phyloP scores from a whole-genome alignment of 441 rosid species.

The Metrosideros polymorpha region DNA sequence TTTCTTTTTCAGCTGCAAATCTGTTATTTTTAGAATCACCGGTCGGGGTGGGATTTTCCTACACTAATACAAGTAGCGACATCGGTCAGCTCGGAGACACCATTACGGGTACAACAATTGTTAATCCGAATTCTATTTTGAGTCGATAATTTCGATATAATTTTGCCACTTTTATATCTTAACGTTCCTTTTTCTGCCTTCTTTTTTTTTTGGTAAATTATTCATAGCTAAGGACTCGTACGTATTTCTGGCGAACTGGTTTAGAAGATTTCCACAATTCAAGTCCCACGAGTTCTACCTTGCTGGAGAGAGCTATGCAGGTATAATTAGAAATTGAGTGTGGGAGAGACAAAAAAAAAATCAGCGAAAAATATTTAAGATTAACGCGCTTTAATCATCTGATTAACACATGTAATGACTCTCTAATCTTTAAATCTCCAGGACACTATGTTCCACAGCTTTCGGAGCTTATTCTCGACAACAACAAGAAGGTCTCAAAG shows the following conservation, averaged over 20 bases:
- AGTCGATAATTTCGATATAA: background rate
- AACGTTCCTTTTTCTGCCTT: background rate
- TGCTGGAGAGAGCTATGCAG: constrained; percentile 80
- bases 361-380: background rate
- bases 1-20: constrained; percentile 33
- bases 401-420: background rate
- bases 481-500: constrained; percentile 14
- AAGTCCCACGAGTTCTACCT: constrained; percentile 59
- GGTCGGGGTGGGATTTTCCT: constrained; percentile 64
- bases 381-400: background rate
- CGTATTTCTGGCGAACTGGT: constrained; percentile 57
- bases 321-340: constrained; percentile 13
- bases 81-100: constrained; percentile 37
- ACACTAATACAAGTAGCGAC: constrained; percentile 45
- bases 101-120: constrained; percentile 20
- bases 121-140: background rate
- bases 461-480: constrained; percentile 25
- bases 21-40: constrained; percentile 58
- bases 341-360: background rate
- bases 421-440: background rate
- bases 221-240: constrained; percentile 50
- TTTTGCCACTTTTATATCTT: background rate
- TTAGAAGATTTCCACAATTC: constrained; percentile 63
- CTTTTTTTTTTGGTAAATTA: background rate
- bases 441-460: constrained; percentile 52